These are phyloP conservation scores for Aquilaria yunnanensis DNA, from an alignment of 345 rosid species.

Conservation along the genomic window DNA sequence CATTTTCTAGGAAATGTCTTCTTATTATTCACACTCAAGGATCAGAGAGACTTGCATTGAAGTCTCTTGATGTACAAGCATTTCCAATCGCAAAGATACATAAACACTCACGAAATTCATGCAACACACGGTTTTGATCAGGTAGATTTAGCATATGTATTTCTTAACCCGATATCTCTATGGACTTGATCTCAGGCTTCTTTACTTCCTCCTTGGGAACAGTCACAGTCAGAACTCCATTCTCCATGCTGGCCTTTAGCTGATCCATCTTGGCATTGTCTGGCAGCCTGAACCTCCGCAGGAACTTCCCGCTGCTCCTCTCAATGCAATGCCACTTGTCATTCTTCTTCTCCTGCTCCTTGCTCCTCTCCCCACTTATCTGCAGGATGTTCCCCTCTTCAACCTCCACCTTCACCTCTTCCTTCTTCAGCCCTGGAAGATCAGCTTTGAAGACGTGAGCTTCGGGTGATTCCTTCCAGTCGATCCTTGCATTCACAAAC, in stretches of 20 bases:
- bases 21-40: no score
- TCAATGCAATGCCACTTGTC: slow-evolving; percentile 38
- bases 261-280: slow-evolving; percentile 29
- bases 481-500: slow-evolving; percentile 25
- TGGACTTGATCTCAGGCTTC: slow-evolving; percentile 34
- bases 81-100: no score
- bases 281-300: slow-evolving; percentile 41
- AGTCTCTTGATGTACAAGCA: no score
- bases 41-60: no score
- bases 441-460: slow-evolving; percentile 38
- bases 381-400: slow-evolving; percentile 32
- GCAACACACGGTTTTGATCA: no score
- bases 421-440: slow-evolving; percentile 38
- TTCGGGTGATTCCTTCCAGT: slow-evolving; percentile 41
- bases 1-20: no score
- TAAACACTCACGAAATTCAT: no score
- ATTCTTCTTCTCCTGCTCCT: slow-evolving; percentile 33
- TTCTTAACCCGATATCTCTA: slow-evolving; percentile 38
- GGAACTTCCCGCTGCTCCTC: slow-evolving; percentile 33
- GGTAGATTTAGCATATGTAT: no score
- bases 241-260: slow-evolving; percentile 36
- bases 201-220: slow-evolving; percentile 31
- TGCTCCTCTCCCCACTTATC: slow-evolving; percentile 33
- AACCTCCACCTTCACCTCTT: slow-evolving; percentile 42
- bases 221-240: slow-evolving; percentile 31